Base-by-base conservation (phyloP, 2,329 filamentous ascomycete genomes). In the Zasmidium cellare region DNA sequence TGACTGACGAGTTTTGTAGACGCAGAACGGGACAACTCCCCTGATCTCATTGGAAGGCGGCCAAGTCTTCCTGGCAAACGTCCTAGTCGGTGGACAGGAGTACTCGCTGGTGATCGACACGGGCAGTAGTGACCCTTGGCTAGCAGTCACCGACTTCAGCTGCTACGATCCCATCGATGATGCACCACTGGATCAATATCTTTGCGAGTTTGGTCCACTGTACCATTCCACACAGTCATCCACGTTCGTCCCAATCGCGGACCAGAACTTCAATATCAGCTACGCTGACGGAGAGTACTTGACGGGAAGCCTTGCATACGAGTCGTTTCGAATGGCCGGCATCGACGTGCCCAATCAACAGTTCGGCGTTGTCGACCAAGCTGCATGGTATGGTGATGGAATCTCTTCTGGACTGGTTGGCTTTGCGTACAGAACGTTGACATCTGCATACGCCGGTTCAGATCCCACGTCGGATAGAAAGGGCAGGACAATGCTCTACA, bases 361-460 rank as follows among this genome's bases (percentile, higher is more conserved):
- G 28, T 71, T 84, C n/a, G 80, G 74, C 0, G 60, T 82, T 16
- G 79, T 80, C 16, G 59, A 68, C 46, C 55, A 63, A 3, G 71
- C 69, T 1, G 67, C 63, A 9, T 74, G 71, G 71, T 61, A 63
- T 31, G 71, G 71, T 51, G 71, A 74, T 58, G 64, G 60, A 3
- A 52, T 19, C 41, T 77, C 78, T 1, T 77, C 75, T 23, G 82
- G 82, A 2, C 67, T 84, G 1, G 63, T 84, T 3, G 82, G 82
- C 0, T 72, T 85, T 12, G 80, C 74, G 1, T 84, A 81, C 63
- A 77, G 79, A 7, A 71, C 75, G 14, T 64, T 83, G 45, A 83
- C 80, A 0, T 76, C 75, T 20, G 74, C 76, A 23, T 75, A 71
- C 54, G 23, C 54, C 7, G 74, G 73, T 38, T 65, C 62, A 16